phyloP scores from a whole-genome alignment of 2,329 filamentous ascomycete genomes.

The Penicillium sp. region DNA sequence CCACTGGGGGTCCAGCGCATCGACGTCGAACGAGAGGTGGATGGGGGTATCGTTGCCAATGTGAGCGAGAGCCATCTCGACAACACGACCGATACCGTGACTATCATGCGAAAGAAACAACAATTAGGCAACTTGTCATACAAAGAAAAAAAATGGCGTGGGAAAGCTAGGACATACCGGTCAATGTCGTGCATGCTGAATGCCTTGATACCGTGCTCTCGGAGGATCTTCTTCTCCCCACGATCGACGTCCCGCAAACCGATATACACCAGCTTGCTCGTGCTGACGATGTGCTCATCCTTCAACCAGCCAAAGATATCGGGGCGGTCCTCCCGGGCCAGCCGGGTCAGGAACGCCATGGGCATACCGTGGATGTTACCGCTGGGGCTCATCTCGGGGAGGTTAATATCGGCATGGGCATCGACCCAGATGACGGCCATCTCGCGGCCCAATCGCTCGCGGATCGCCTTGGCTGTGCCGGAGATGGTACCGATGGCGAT shows the following conservation, averaged over 20 bases:
- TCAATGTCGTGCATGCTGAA: conserved; percentile 99
- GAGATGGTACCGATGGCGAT: conserved; percentile 94
- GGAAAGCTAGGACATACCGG: conserved; percentile 55
- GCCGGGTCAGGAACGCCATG: conserved; percentile 83
- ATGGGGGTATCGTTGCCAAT: conserved; percentile 94
- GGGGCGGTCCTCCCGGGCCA: conserved; percentile 73
- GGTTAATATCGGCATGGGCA: conserved; percentile 97
- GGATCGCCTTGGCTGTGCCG: conserved; percentile 80
- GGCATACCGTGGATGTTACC: conserved; percentile 99
- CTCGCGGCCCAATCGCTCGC: conserved; percentile 78
- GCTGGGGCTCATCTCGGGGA: conserved; percentile 82
- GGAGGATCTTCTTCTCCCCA: conserved; percentile 90
- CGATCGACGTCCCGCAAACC: conserved; percentile 88
- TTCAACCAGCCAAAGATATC: conserved; percentile 90
- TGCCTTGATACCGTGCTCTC: conserved; percentile 87
- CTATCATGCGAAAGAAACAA: conserved; percentile 46
- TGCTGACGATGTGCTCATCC: conserved; percentile 59
- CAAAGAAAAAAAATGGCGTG: background rate
- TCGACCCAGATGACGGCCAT: conserved; percentile 98
- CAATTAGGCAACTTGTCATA: background rate
- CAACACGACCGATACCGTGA: conserved; percentile 89
- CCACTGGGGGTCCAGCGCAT: conserved; percentile 94
- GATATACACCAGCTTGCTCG: conserved; percentile 94
- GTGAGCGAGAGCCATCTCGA: conserved; percentile 97
- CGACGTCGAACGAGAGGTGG: conserved; percentile 95